Percentiles rank a stretch among this genome's conserved stretches.
Conservation (phyloP, 148 eudicot species). For the Rhododendron henanense region DNA sequence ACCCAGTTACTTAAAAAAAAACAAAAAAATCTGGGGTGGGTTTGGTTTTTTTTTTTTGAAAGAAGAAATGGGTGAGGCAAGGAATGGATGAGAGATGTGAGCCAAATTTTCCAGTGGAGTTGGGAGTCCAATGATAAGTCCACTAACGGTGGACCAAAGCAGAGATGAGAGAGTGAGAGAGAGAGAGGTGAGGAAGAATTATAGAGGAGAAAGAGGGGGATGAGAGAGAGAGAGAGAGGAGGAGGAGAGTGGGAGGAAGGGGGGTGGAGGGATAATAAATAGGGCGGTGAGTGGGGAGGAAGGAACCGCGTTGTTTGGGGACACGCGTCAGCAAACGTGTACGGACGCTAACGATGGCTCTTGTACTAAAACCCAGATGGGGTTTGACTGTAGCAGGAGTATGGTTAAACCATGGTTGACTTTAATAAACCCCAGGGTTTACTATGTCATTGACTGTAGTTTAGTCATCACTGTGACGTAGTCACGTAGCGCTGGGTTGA, state of each 20-base stretch:
- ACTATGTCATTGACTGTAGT: not conserved
- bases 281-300: conserved; percentile 45
- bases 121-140: not conserved
- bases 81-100: not conserved
- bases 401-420: not conserved
- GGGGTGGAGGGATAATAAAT: conserved; percentile 26
- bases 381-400: not conserved
- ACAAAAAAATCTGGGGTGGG: too few relatives aligned
- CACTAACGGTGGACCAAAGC: not conserved
- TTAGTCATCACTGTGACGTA: not conserved
- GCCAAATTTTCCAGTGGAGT: not conserved
- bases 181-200: not conserved
- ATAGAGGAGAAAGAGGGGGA: not conserved
- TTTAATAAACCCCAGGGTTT: not conserved
- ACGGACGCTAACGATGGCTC: conserved; percentile 18
- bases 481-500: not conserved
- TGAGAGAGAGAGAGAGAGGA: not conserved
- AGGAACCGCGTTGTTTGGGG: conserved; percentile 42
- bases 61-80: not conserved
- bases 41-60: not conserved
- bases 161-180: not conserved
- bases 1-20: not conserved
- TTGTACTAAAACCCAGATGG: not conserved
- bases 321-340: conserved; percentile 38
- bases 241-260: not conserved